Conservation (phyloP, 257 asterid genomes). For the Euphrasia confusa region DNA sequence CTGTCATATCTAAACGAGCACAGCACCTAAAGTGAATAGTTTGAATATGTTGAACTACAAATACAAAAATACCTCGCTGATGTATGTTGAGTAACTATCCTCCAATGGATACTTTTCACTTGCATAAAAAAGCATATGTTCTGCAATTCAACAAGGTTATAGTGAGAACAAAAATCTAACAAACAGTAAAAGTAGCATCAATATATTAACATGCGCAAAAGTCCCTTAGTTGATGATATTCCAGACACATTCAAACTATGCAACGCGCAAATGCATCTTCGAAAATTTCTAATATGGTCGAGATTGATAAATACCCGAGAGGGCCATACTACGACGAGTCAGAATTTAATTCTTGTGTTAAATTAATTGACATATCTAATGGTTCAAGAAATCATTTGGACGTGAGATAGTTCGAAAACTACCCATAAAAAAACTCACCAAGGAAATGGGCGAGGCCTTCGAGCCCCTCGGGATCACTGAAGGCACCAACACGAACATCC, state of each 20-base stretch:
- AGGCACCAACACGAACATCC: conserved; percentile 89
- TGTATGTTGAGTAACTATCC: conserved; percentile 89
- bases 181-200: not conserved
- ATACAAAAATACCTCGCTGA: conserved; percentile 56
- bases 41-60: not conserved
- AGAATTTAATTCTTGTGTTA: too few species aligned
- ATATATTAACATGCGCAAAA: too few species aligned
- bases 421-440: conserved; percentile 42
- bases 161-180: conserved; percentile 11
- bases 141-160: conserved; percentile 36
- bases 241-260: too few species aligned
- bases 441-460: conserved; percentile 99
- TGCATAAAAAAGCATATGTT: conserved; percentile 95
- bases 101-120: conserved; percentile 93
- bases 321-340: too few species aligned
- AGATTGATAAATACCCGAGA: too few species aligned
- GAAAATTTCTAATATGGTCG: too few species aligned
- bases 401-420: too few species aligned
- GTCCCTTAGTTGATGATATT: too few species aligned
- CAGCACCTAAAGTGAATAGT: not conserved
- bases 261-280: too few species aligned
- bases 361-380: too few species aligned
- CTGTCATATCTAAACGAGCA: not conserved
- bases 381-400: too few species aligned
- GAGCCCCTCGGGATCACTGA: conserved; percentile 93